Evolutionary conservation across 495 filamentous ascomycete species (phyloP).

Genomic region (Tuber magnatum): DNA sequence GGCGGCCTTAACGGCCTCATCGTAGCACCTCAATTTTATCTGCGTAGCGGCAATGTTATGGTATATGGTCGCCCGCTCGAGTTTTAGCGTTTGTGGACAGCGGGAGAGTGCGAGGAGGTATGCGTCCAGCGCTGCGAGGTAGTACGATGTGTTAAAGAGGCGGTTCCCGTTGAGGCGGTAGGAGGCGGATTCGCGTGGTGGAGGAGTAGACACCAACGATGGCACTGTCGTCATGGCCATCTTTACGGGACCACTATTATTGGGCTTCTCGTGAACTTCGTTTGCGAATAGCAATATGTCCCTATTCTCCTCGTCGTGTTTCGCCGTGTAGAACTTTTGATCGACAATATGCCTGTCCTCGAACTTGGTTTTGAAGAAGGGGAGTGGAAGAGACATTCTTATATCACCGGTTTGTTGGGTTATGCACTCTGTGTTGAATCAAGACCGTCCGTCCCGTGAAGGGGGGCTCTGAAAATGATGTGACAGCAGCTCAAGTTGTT

Average conservation of each 20-base stretch:
- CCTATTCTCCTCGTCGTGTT: background rate
- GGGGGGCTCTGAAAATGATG: background rate
- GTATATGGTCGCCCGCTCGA: slow-evolving; percentile 75
- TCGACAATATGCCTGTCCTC: slow-evolving; percentile 1
- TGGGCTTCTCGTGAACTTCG: background rate
- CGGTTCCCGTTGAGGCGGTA: slow-evolving; percentile 71
- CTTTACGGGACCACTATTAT: background rate
- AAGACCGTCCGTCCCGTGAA: background rate
- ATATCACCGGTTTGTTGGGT: background rate
- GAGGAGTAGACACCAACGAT: background rate
- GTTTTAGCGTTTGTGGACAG: slow-evolving; percentile 80
- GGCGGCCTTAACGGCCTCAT: slow-evolving; percentile 66
- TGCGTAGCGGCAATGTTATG: slow-evolving; percentile 84
- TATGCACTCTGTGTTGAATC: background rate
- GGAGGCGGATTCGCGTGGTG: slow-evolving; percentile 53
- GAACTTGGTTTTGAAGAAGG: background rate
- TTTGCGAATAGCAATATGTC: background rate
- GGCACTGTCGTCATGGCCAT: background rate
- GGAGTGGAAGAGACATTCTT: slow-evolving; percentile 4
- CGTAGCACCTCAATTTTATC: slow-evolving; percentile 78
- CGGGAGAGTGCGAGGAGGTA: slow-evolving; percentile 75
- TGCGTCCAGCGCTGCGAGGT: slow-evolving; percentile 71
- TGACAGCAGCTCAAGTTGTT: background rate
- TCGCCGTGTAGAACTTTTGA: background rate
- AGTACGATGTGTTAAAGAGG: slow-evolving; percentile 62